Evolutionary conservation across 176 grass and related monocot species (phyloP).

Genomic region (Oryza nivara): DNA sequence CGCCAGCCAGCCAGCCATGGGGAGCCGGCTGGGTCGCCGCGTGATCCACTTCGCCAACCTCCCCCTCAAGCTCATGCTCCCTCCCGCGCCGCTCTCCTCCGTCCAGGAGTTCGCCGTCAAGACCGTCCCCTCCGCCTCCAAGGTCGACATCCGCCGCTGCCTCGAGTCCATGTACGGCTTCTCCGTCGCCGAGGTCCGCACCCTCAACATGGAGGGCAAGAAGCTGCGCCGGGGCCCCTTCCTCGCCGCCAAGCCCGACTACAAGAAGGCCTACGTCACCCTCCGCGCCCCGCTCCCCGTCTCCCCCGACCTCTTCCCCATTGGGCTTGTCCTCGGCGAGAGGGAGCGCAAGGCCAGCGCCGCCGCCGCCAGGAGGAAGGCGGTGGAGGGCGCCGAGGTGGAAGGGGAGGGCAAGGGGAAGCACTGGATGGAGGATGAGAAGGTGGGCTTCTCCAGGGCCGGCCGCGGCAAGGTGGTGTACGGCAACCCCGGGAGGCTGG

Average conservation of each 20-base stretch:
- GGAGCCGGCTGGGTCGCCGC: constrained; percentile 82
- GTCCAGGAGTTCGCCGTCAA: constrained; percentile 88
- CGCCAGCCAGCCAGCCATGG: constrained; percentile 52
- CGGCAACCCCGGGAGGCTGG: constrained; percentile 56
- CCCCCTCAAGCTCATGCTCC: constrained; percentile 84
- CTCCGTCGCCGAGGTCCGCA: constrained; percentile 82
- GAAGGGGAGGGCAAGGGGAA: constrained; percentile 63
- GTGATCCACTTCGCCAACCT: constrained; percentile 94
- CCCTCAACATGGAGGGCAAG: constrained; percentile 95
- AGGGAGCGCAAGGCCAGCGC: constrained; percentile 71
- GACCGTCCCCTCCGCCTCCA: constrained; percentile 94
- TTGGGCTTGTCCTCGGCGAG: constrained; percentile 59
- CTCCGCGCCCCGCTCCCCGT: constrained; percentile 70
- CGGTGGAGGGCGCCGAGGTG: constrained; percentile 53
- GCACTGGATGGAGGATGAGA: constrained; percentile 87
- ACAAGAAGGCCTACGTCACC: constrained; percentile 98
- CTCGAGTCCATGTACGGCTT: constrained; percentile 96
- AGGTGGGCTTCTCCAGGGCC: constrained; percentile 51
- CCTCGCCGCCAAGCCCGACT: constrained; percentile 82
- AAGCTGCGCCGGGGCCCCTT: constrained; percentile 60
- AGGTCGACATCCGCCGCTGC: constrained; percentile 91
- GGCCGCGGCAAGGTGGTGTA: constrained; percentile 55
- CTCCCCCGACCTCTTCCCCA: constrained; percentile 81
- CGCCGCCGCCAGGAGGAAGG: constrained; percentile 56
- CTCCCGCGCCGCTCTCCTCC: constrained; percentile 74